These are phyloP conservation scores for Solanum lycopersicoides DNA, from an alignment of 257 asterid species.

Conservation along the genomic window DNA sequence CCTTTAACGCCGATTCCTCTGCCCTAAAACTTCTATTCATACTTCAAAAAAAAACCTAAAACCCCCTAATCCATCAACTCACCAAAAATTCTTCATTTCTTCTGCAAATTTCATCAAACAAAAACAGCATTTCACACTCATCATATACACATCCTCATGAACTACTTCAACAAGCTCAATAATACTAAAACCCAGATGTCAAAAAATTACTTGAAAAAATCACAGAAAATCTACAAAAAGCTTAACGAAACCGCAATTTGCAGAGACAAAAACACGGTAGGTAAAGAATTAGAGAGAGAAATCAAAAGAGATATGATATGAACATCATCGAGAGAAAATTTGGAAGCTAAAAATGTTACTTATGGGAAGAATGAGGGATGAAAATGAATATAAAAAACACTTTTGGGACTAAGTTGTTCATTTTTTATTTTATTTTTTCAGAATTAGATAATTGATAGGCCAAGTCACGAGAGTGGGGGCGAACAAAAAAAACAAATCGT, in stretches of 20 bases:
- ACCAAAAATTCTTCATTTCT: background rate
- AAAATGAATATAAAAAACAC: background rate
- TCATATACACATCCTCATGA: background rate
- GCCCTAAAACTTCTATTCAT: slow-evolving; percentile 1
- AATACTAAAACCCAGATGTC: background rate
- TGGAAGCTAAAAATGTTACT: background rate
- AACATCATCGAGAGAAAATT: background rate
- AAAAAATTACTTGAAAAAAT: background rate
- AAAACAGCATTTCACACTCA: background rate
- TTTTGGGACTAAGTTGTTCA: background rate
- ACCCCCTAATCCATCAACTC: background rate
- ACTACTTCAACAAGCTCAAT: background rate
- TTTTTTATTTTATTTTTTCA: background rate
- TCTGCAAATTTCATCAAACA: background rate
- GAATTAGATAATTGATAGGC: background rate
- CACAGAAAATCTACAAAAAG: background rate
- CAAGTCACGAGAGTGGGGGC: background rate
- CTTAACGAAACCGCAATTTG: background rate
- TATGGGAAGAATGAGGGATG: background rate
- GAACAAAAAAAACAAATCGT: background rate
- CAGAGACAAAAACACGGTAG: background rate
- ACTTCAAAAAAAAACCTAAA: background rate
- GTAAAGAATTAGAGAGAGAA: background rate
- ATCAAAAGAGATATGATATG: background rate
- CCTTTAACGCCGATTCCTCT: background rate